phyloP scores from a whole-genome alignment of 805 yeast species.

The Nakazawaea wyomingensis region DNA sequence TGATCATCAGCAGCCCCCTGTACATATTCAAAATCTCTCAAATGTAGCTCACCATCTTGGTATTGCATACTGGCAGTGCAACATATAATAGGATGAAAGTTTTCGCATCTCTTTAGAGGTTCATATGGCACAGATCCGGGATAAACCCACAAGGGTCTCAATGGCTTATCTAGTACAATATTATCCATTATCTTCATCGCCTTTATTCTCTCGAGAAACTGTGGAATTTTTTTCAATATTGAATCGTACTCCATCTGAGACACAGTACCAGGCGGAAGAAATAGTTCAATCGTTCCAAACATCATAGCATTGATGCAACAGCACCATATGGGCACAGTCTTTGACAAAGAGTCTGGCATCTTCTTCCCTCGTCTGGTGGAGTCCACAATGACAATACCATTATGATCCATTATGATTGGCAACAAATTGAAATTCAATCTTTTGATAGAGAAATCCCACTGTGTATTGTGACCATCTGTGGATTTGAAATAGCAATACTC shows the following conservation, averaged over 20 bases:
- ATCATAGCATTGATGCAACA: slow-evolving; percentile 61
- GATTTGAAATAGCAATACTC: slow-evolving; percentile 76
- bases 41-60: slow-evolving; percentile 50
- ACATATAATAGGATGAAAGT: slow-evolving; percentile 39
- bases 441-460: slow-evolving; percentile 75
- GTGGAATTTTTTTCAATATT: slow-evolving; percentile 43
- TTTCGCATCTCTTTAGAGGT: slow-evolving; percentile 23
- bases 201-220: slow-evolving; percentile 39
- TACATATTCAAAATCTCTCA: slow-evolving; percentile 54
- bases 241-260: slow-evolving; percentile 50
- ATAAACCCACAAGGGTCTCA: slow-evolving; percentile 66
- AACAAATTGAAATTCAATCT: slow-evolving; percentile 72
- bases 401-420: slow-evolving; percentile 33
- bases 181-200: slow-evolving; percentile 32
- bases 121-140: slow-evolving; percentile 44
- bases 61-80: slow-evolving; percentile 60
- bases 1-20: slow-evolving; percentile 97
- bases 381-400: slow-evolving; percentile 65
- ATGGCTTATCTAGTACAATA: slow-evolving; percentile 38
- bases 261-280: slow-evolving; percentile 48
- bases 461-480: slow-evolving; percentile 83
- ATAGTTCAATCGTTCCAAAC: slow-evolving; percentile 33
- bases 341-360: slow-evolving; percentile 83
- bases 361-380: slow-evolving; percentile 82
- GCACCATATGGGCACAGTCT: slow-evolving; percentile 91